phyloP scores from a whole-genome alignment of 331 rosid genomes.

The Quercus tomentella region DNA sequence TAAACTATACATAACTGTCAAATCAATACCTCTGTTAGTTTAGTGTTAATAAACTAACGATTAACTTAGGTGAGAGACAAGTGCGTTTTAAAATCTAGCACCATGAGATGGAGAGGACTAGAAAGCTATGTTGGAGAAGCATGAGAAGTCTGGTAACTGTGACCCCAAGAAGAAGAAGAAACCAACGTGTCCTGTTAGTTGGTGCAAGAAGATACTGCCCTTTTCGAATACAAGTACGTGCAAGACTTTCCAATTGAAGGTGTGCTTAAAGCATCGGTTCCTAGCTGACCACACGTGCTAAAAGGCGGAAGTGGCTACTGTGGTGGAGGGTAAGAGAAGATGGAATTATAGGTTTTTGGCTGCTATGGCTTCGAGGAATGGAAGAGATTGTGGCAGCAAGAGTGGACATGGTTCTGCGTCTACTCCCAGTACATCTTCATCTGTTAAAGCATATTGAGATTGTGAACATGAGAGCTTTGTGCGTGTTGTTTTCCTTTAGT shows the following conservation, averaged over 20 bases:
- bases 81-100: too few species aligned
- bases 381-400: constrained; percentile 47
- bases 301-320: not conserved
- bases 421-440: constrained; percentile 33
- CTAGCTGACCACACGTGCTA: constrained; percentile 73
- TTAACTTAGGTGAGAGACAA: too few species aligned
- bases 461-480: too few species aligned
- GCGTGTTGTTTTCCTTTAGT: too few species aligned
- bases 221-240: constrained; percentile 27
- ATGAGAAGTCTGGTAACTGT: constrained; percentile 52
- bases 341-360: constrained; percentile 58
- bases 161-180: constrained; percentile 79
- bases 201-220: constrained; percentile 67
- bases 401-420: constrained; percentile 29
- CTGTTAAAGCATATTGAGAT: constrained; percentile 47
- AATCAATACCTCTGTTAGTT: too few species aligned
- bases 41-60: too few species aligned
- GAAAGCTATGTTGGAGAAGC: constrained; percentile 43
- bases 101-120: constrained; percentile 25
- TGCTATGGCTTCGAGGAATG: constrained; percentile 48
- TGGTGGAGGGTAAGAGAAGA: constrained; percentile 1
- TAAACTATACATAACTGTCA: too few species aligned
- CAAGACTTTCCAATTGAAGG: constrained; percentile 63
- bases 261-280: constrained; percentile 82
- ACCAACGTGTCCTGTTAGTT: constrained; percentile 58